Percentiles rank a stretch among this genome's conserved stretches.
phyloP scores from a whole-genome alignment of 768 basidiomycete species.

The Lactarius sanguifluus region DNA sequence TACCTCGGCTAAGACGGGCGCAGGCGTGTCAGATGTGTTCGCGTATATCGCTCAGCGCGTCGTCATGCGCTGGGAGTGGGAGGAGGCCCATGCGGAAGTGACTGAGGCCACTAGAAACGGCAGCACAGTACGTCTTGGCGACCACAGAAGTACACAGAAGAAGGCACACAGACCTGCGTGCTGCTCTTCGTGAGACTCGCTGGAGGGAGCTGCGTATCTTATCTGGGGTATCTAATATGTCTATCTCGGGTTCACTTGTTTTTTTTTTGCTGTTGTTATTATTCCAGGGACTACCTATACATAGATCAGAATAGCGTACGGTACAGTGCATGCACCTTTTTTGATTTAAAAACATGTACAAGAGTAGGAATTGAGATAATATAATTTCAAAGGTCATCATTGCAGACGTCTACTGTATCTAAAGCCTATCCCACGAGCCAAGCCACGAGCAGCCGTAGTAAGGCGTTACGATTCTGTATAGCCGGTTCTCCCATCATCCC shows the following conservation, averaged over 20 bases:
- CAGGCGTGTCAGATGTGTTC: constrained; percentile 71
- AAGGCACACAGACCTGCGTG: background rate
- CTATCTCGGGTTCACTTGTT: background rate
- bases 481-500: no score
- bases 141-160: background rate
- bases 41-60: constrained; percentile 70
- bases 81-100: constrained; percentile 52
- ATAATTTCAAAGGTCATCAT: no score
- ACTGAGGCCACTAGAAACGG: constrained; percentile 40
- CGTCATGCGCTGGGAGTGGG: constrained; percentile 61
- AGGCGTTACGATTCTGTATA: no score
- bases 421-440: background rate
- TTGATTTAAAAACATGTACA: background rate
- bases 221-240: background rate
- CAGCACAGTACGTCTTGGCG: constrained; percentile 21
- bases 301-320: background rate
- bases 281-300: background rate
- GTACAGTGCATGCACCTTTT: background rate
- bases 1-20: constrained; percentile 76
- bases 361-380: constrained; percentile 1
- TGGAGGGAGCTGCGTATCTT: constrained; percentile 8
- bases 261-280: background rate
- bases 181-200: constrained; percentile 22
- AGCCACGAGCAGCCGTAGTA: no score
- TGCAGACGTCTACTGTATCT: background rate